These are phyloP conservation scores for Dalbergia cochinchinensis DNA, from an alignment of 306 rosid genomes.

Conservation along the genomic window DNA sequence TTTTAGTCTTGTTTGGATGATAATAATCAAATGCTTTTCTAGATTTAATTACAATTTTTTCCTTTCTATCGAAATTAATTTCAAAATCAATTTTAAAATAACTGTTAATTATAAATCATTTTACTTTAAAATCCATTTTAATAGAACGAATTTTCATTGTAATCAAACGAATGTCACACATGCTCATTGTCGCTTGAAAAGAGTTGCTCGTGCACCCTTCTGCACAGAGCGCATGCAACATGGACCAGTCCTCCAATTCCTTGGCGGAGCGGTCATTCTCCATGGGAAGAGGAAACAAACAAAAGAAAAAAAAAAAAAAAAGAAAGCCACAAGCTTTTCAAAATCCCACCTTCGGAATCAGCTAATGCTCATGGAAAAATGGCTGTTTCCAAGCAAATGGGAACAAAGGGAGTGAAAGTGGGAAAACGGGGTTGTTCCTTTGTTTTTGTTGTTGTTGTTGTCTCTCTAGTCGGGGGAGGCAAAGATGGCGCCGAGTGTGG, in stretches of 20 bases:
- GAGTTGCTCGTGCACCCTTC: constrained; percentile 74
- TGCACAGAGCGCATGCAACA: constrained; percentile 80
- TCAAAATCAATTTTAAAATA: too few relatives aligned
- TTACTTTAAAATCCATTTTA: too few relatives aligned
- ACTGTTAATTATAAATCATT: too few relatives aligned
- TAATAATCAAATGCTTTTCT: too few relatives aligned
- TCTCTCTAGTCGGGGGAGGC: too few relatives aligned
- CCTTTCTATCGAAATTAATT: too few relatives aligned
- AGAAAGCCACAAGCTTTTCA: constrained; percentile 23
- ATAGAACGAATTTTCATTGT: too few relatives aligned
- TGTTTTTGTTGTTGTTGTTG: background rate
- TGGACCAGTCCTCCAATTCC: constrained; percentile 87
- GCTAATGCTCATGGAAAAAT: background rate
- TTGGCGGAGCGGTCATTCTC: constrained; percentile 59
- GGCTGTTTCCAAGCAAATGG: background rate
- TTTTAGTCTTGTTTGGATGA: too few relatives aligned
- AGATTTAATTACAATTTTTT: too few relatives aligned
- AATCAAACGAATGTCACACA: constrained; percentile 15
- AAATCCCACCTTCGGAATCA: constrained; percentile 42
- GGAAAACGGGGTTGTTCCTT: background rate
- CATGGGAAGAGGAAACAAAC: constrained; percentile 48
- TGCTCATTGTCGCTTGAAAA: constrained; percentile 49
- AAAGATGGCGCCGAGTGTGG: too few relatives aligned
- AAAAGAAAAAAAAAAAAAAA: background rate
- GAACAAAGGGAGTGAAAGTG: background rate